Evolutionary conservation across 306 rosid species (phyloP).

Genomic region (Boehmeria nivea): DNA sequence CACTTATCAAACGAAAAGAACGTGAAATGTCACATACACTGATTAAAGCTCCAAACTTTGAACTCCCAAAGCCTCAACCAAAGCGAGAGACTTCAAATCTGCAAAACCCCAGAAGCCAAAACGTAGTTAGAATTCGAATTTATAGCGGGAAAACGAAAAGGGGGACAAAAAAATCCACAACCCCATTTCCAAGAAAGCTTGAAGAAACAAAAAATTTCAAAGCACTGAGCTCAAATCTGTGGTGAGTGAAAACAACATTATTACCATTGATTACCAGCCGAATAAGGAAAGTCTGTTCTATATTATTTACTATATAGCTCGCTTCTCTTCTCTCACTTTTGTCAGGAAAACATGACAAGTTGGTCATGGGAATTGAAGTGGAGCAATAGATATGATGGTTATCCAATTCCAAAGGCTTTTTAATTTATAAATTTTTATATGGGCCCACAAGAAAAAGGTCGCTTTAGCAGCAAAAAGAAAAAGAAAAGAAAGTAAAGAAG

Average conservation of each 20-base stretch:
- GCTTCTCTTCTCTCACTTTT: too few relatives aligned
- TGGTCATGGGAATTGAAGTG: slow-evolving; percentile 18
- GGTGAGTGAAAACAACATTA: not conserved
- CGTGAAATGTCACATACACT: slow-evolving; percentile 8
- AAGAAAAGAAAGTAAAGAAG: not conserved
- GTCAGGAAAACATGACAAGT: not conserved
- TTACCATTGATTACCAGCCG: slow-evolving; percentile 15
- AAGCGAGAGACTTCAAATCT: slow-evolving; percentile 11
- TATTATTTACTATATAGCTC: too few relatives aligned
- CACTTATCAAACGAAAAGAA: too few relatives aligned
- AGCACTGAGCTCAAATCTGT: not conserved
- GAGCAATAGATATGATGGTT: slow-evolving; percentile 33
- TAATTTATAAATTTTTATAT: too few relatives aligned
- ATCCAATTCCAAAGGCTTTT: slow-evolving; percentile 25
- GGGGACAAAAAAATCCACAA: not conserved
- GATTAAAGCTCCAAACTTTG: not conserved
- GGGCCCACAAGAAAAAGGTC: slow-evolving; percentile 30
- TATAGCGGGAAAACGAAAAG: slow-evolving; percentile 14
- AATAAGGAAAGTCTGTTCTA: slow-evolving; percentile 15
- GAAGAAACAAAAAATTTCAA: not conserved
- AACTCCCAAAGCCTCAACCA: slow-evolving; percentile 6
- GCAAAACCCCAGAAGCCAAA: slow-evolving; percentile 30
- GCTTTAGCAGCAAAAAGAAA: not conserved
- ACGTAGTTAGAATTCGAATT: slow-evolving; percentile 15
- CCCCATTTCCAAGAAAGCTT: slow-evolving; percentile 27